Evolutionary conservation across 192 early-diverging fungal genomes (phyloP).

Genomic region (Coemansia sp.): DNA sequence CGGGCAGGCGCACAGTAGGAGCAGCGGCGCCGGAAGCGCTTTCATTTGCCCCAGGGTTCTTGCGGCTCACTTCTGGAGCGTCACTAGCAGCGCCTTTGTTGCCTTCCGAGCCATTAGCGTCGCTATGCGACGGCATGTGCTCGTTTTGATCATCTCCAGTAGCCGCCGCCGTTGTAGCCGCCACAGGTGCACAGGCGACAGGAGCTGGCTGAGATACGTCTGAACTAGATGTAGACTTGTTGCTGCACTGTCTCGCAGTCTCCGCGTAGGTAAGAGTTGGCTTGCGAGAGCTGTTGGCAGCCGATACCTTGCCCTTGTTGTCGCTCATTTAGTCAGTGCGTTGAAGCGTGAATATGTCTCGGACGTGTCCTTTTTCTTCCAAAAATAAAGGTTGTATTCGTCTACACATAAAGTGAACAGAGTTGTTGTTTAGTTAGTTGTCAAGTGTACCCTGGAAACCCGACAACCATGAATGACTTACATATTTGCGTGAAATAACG

Average conservation of each 20-base stretch:
- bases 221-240: not conserved
- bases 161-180: not conserved
- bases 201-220: not conserved
- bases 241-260: not conserved
- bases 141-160: constrained; percentile 19
- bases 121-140: constrained; percentile 26
- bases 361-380: not conserved
- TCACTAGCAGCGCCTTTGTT: not conserved
- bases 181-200: not conserved
- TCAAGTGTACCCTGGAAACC: not conserved
- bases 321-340: not conserved
- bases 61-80: not conserved
- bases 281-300: not conserved
- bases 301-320: not conserved
- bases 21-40: constrained; percentile 5
- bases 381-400: not conserved
- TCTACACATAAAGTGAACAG: not conserved
- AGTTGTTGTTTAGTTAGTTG: not conserved
- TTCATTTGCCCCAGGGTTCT: not conserved
- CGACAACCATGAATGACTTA: not conserved
- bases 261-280: not conserved
- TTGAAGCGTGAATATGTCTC: not conserved
- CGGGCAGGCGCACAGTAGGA: constrained; percentile 40
- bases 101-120: not conserved
- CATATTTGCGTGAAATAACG: not conserved